phyloP scores from a whole-genome alignment of 352 stramenopile species.

The Phytophthora cryptogea region DNA sequence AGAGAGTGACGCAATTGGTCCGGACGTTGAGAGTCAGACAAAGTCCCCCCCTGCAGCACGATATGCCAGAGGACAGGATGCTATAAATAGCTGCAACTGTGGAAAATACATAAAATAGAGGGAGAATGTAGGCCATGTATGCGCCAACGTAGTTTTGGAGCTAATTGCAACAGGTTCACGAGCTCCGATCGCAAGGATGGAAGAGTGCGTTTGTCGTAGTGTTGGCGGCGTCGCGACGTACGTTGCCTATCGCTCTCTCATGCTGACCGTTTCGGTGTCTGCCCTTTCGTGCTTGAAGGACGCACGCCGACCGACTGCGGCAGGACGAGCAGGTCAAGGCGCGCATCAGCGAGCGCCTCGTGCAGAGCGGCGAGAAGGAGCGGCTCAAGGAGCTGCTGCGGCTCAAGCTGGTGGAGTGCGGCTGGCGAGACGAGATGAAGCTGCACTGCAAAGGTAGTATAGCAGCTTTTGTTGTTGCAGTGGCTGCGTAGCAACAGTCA shows the following conservation, averaged over 20 bases:
- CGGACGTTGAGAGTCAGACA: constrained; percentile 35
- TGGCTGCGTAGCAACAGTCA: too few relatives aligned
- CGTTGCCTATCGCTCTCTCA: neutral
- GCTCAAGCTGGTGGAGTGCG: constrained; percentile 88
- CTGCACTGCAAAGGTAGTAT: constrained; percentile 75
- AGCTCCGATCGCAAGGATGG: constrained; percentile 24
- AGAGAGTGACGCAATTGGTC: constrained; percentile 38
- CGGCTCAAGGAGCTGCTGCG: constrained; percentile 89
- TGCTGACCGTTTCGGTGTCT: constrained; percentile 15
- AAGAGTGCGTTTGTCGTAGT: constrained; percentile 29
- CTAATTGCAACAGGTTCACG: neutral
- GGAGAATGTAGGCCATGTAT: too few relatives aligned
- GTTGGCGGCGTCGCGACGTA: neutral
- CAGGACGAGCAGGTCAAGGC: constrained; percentile 77
- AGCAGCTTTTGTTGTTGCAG: neutral
- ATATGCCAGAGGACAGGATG: constrained; percentile 5
- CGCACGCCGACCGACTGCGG: constrained; percentile 51
- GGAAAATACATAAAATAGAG: too few relatives aligned
- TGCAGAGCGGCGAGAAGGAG: constrained; percentile 91
- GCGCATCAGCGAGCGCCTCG: constrained; percentile 86
- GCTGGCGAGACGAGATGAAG: constrained; percentile 94
- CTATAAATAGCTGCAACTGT: too few relatives aligned
- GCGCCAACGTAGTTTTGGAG: too few relatives aligned
- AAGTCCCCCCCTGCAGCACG: neutral
- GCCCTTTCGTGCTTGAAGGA: constrained; percentile 36